phyloP scores from a whole-genome alignment of 1,284 basidiomycete species.

The Stereum hirsutum region DNA sequence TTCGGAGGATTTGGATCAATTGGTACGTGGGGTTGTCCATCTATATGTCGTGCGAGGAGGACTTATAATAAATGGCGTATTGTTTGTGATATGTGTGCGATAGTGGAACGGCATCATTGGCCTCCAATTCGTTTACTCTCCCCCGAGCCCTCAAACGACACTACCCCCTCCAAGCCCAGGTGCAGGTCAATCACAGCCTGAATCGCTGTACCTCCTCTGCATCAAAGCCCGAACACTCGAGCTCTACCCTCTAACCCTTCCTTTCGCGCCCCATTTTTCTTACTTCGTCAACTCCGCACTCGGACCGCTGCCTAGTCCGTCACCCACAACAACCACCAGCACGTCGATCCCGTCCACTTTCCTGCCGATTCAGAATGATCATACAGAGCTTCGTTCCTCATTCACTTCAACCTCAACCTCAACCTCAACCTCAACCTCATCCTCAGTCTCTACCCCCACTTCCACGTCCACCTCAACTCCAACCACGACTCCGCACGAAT shows the following conservation, averaged over 20 bases:
- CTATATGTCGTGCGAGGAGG: too few relatives aligned
- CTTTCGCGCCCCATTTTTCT: neutral
- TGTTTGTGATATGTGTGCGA: neutral
- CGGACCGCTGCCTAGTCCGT: constrained; percentile 4
- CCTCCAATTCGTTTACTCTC: constrained; percentile 35
- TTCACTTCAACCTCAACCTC: constrained; percentile 31
- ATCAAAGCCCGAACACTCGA: constrained; percentile 42
- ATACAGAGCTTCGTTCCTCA: too few relatives aligned
- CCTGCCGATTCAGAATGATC: constrained; percentile 10
- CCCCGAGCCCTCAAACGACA: too few relatives aligned
- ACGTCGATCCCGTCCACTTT: constrained; percentile 9
- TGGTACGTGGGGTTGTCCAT: constrained; percentile 14
- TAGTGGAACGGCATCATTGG: constrained; percentile 45
- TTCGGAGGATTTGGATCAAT: constrained; percentile 17
- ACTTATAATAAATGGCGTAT: neutral
- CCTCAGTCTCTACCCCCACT: neutral
- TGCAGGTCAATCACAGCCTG: too few relatives aligned
- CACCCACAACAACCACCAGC: constrained; percentile 3
- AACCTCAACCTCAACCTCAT: constrained; percentile 24
- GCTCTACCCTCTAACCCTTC: constrained; percentile 26
- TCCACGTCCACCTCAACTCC: neutral
- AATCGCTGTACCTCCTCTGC: constrained; percentile 37
- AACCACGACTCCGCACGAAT: constrained; percentile 17
- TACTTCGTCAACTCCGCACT: constrained; percentile 8
- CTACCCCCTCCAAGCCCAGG: too few relatives aligned